Base-by-base conservation (phyloP, 164 flowering plant species). In the Stephania yunnanensis region DNA sequence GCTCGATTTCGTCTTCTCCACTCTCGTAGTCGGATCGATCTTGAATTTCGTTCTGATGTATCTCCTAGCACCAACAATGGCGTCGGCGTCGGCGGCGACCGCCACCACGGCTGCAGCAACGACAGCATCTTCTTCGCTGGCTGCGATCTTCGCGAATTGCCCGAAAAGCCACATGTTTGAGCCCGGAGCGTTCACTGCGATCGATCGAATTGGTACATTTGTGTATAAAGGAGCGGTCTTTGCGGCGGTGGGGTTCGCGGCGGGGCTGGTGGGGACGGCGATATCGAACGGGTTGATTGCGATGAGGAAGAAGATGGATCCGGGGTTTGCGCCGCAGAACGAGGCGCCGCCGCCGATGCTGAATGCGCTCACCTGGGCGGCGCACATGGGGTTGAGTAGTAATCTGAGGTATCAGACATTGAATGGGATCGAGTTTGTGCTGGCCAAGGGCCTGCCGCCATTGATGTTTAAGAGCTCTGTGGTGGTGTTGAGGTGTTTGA, bases 91-190 rank as follows among this genome's bases (percentile, higher is more conserved):
- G 1, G 31, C 81, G 7, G 36, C 25, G 25, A 25, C 98, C 5
- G 97, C 97, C 1, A 88, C 93, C 0, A 36, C 75, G 67, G 63
- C 88, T 6, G 15, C 87, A 1, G 46, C 92, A 0, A 66, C 82
- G 1, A 29, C 81, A 7, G 42, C 42, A 80, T 8, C 46, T 36
- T 19, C 87, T 91, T 36, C 10, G 93, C 25, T 25, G 25, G 25
- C 93, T 22, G 77, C 85, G 7, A 84, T 95, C 36, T 93, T 95
- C 68, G 87, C 95, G 19, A 78, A 46, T 50, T 92, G 96, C 46
- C 99, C 98, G 6, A 72, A 69, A 17, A 85, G 98, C 81, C 98
- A 93, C 81, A 93, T 95, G 99, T 95, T 95, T 69, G 97, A 95
- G 68, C 85, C 95, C 0, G 99, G 99, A 4, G 50, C 88, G 0